phyloP scores from a whole-genome alignment of 768 basidiomycete species.

The Tricholomella constricta region DNA sequence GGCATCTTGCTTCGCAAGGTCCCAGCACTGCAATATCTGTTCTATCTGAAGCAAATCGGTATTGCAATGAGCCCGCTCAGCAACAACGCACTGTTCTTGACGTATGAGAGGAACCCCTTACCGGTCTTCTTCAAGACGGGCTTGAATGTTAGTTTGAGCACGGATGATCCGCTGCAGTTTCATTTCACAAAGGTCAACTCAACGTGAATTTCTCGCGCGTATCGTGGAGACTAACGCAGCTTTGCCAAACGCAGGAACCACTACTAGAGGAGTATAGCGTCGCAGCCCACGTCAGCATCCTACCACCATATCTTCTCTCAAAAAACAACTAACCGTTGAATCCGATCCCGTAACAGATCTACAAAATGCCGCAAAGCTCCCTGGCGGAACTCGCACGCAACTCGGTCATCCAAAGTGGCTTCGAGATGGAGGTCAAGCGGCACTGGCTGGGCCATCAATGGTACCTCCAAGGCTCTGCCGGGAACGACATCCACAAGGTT shows the following conservation, averaged over 20 bases:
- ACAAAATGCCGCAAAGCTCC: constrained; percentile 92
- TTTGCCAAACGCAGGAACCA: constrained; percentile 63
- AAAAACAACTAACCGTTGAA: neutral
- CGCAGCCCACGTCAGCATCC: constrained; percentile 80
- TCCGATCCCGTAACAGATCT: constrained; percentile 62
- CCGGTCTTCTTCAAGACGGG: constrained; percentile 97
- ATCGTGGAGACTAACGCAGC: constrained; percentile 9
- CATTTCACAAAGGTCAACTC: constrained; percentile 88
- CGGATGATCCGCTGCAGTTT: constrained; percentile 95
- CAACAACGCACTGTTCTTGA: constrained; percentile 96
- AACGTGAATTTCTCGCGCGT: too few species aligned
- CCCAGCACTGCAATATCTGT: constrained; percentile 94
- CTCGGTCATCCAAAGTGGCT: constrained; percentile 94
- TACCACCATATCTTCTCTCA: neutral
- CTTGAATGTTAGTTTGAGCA: constrained; percentile 93
- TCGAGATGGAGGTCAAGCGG: constrained; percentile 97
- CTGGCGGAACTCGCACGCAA: constrained; percentile 98
- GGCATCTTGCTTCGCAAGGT: constrained; percentile 99
- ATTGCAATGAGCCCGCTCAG: constrained; percentile 98
- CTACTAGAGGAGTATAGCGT: constrained; percentile 97
- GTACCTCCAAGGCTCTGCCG: constrained; percentile 90
- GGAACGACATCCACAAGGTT: constrained; percentile 96
- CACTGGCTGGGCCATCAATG: constrained; percentile 93
- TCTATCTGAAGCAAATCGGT: constrained; percentile 97
- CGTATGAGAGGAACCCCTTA: constrained; percentile 95